Percentiles rank a stretch among this genome's conserved stretches.
Conservation (phyloP, 2,329 filamentous ascomycete genomes). For the Fusarium caatingaense region DNA sequence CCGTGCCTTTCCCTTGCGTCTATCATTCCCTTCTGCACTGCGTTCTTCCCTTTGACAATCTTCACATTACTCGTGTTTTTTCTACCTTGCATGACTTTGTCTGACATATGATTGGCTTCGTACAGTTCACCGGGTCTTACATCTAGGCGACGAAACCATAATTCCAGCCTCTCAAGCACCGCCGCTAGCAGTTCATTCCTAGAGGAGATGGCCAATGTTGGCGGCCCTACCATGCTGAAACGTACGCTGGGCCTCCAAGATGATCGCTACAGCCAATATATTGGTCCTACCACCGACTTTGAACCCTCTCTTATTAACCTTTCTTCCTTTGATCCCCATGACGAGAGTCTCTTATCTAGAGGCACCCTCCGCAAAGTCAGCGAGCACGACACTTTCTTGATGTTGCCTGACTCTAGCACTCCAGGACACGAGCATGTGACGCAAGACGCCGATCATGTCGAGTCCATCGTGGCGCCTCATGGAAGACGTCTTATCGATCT, state of each 20-base stretch:
- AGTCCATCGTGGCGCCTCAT: constrained; percentile 79
- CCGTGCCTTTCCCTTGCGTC: constrained; percentile 37
- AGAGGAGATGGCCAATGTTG: constrained; percentile 78
- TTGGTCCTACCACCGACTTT: constrained; percentile 85
- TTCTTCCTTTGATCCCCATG: constrained; percentile 81
- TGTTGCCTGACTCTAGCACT: constrained; percentile 79
- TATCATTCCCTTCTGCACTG: constrained; percentile 35
- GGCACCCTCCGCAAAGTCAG: constrained; percentile 80
- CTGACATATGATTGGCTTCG: constrained; percentile 63
- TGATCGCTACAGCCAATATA: constrained; percentile 84
- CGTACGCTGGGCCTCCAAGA: constrained; percentile 80
- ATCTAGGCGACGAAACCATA: constrained; percentile 62
- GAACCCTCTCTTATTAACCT: constrained; percentile 86
- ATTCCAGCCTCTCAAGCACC: constrained; percentile 70
- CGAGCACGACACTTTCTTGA: constrained; percentile 81
- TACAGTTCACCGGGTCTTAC: constrained; percentile 67
- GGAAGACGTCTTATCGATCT: constrained; percentile 82
- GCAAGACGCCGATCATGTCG: constrained; percentile 77
- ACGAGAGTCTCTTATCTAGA: constrained; percentile 79
- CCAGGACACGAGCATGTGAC: constrained; percentile 76
- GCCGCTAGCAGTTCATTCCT: constrained; percentile 71
- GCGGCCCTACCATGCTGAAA: constrained; percentile 73
- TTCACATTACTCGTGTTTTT: constrained; percentile 36
- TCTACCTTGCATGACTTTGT: constrained; percentile 43
- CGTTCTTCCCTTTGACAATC: constrained; percentile 34